Evolutionary conservation across 371 early-diverging fungal species (phyloP), one percentile per base, ranked within the genome.

Genomic region (Mucor velutinosus): DNA sequence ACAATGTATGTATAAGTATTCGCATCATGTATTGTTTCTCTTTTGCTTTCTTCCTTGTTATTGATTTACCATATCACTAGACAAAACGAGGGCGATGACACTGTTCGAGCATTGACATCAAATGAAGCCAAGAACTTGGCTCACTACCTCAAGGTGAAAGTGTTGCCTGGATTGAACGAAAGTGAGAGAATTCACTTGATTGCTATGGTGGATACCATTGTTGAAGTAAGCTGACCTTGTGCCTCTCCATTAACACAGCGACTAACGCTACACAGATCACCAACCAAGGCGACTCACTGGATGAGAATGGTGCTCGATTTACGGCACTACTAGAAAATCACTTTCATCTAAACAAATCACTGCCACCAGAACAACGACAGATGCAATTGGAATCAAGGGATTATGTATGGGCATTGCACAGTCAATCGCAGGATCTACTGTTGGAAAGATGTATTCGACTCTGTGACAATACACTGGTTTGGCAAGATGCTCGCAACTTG

Each of bases 281-380:
- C 23, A 71, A 78, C 47, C 89, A 90, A 70, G 84, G 87, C 45
- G 83, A 87, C 15, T 84, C 94, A 1, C 71, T 96, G n/a, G 97
- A 97, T 71, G 90, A 90, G 67, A 96, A 93, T 73, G 97, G 95
- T n/a, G 83, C 89, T 27, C 86, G 96, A 12, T 97, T 91, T 73
- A 81, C 93, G 15, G 82, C 94, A 33, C 81, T 89, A 62, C 71
- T 94, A 49, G 81, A 91, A 65, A 81, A 94, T 29, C 88, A 89
- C 69, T 89, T 85, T 72, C 89, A 83, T 61, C 70, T 83, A 53
- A 84, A 87, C 72, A 75, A 80, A 65, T 79, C 72, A 23, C 70
- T 79, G 37, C 82, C 78, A 51, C 67, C 76, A 17, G 71, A 62
- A 21, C 76, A 78, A 63, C 67, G 70, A n/a, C 74, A 78, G 32